These are phyloP conservation scores for Fonsecaea multimorphosa DNA, from an alignment of 2,329 filamentous ascomycete genomes.

Conservation along the genomic window DNA sequence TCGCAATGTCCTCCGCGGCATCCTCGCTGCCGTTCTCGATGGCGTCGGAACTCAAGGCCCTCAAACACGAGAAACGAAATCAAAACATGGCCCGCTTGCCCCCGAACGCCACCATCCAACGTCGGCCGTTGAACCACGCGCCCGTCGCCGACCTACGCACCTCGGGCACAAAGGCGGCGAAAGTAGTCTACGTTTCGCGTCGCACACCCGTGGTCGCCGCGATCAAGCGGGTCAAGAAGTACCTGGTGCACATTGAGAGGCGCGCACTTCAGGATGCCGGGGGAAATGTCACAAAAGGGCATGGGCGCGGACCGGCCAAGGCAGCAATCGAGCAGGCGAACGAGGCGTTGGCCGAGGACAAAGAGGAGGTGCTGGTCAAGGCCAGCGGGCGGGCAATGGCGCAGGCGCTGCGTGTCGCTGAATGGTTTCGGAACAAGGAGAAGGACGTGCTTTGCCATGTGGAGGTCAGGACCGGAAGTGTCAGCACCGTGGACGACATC, in stretches of 20 bases:
- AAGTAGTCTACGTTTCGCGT: constrained; percentile 63
- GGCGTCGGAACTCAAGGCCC: constrained; percentile 29
- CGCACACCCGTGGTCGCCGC: constrained; percentile 64
- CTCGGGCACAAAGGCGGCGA: constrained; percentile 54
- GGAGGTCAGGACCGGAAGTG: constrained; percentile 61
- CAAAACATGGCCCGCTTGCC: constrained; percentile 31
- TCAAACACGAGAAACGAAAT: constrained; percentile 38
- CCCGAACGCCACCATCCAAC: constrained; percentile 56
- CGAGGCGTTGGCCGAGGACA: constrained; percentile 43
- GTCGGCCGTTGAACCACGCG: constrained; percentile 65
- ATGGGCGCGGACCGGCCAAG: neutral
- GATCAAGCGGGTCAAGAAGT: constrained; percentile 64
- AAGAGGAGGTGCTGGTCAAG: constrained; percentile 63
- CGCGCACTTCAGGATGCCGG: constrained; percentile 47
- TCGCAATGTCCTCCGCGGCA: neutral
- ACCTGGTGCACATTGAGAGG: constrained; percentile 60
- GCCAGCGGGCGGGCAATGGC: constrained; percentile 66
- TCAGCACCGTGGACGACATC: constrained; percentile 67
- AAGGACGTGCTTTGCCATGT: constrained; percentile 58
- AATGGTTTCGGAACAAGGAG: constrained; percentile 59
- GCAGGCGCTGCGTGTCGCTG: constrained; percentile 60
- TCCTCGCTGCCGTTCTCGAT: constrained; percentile 24
- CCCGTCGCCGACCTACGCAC: constrained; percentile 60
- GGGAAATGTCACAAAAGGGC: constrained; percentile 38
- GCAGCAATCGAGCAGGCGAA: constrained; percentile 44